These are phyloP conservation scores for Bryum argenteum DNA, from an alignment of 225 moss, liverwort and hornwort species.

Conservation along the genomic window DNA sequence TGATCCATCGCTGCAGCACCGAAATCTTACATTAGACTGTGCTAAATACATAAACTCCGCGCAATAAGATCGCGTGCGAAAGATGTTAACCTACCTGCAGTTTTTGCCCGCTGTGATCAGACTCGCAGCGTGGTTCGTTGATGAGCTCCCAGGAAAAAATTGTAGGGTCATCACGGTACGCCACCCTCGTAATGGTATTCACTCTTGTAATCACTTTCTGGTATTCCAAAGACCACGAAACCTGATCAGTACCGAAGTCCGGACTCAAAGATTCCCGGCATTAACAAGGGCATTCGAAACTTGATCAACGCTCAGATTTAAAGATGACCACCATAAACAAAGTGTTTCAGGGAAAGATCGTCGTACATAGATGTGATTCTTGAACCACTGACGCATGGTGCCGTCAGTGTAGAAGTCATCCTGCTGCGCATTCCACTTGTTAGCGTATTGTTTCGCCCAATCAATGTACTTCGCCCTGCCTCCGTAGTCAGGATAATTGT, in stretches of 20 bases:
- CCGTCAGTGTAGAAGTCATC: constrained; percentile 56
- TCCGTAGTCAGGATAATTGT: constrained; percentile 63
- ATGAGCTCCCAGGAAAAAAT: constrained; percentile 78
- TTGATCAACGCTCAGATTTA: no score
- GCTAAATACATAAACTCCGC: neutral
- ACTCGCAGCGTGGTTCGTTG: constrained; percentile 68
- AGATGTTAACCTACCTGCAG: constrained; percentile 41
- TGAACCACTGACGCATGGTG: constrained; percentile 52
- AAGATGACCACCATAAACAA: neutral
- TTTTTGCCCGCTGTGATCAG: constrained; percentile 51
- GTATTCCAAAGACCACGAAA: neutral
- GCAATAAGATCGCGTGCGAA: no score
- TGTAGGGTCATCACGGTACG: constrained; percentile 62
- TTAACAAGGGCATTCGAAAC: no score
- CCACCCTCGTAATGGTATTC: constrained; percentile 54
- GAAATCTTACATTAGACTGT: neutral
- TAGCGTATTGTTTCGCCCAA: constrained; percentile 52
- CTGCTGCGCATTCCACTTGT: constrained; percentile 35
- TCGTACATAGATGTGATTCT: constrained; percentile 56
- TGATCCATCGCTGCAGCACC: constrained; percentile 58
- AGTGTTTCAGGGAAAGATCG: neutral
- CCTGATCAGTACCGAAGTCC: neutral
- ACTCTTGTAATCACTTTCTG: constrained; percentile 60
- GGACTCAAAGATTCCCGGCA: neutral
- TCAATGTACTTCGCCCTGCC: constrained; percentile 56